phyloP scores from a whole-genome alignment of 2,329 filamentous ascomycete species.

The Colletotrichum lupini region DNA sequence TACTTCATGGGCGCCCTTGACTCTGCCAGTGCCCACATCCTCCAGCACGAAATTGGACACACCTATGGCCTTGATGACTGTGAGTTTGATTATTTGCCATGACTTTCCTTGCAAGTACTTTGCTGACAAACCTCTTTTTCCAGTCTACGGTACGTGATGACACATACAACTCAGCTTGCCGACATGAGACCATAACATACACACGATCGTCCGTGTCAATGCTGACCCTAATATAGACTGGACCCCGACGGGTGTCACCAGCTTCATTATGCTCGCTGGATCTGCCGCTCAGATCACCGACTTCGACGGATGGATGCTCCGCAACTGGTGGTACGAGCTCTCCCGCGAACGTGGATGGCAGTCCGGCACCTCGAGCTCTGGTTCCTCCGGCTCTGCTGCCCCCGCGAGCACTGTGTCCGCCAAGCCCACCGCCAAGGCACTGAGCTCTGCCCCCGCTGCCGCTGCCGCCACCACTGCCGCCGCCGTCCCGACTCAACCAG shows the following conservation, averaged over 20 bases:
- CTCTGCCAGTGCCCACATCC: conserved; percentile 53
- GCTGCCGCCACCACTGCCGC: neutral
- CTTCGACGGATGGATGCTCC: conserved; percentile 61
- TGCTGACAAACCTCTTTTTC: neutral
- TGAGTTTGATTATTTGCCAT: neutral
- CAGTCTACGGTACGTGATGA: conserved; percentile 23
- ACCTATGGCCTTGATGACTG: conserved; percentile 56
- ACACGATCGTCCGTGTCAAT: neutral
- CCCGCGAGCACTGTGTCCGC: neutral
- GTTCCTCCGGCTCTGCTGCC: conserved; percentile 5
- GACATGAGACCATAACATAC: neutral
- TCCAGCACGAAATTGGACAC: conserved; percentile 59
- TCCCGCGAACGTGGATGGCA: conserved; percentile 45
- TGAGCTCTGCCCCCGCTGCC: neutral
- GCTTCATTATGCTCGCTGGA: conserved; percentile 59
- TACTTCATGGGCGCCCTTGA: conserved; percentile 53
- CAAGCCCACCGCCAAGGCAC: neutral
- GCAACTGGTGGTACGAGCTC: conserved; percentile 57
- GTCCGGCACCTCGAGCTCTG: conserved; percentile 2
- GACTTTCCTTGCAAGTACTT: neutral
- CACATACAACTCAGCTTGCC: too few species aligned
- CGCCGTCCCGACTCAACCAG: conserved; percentile 3
- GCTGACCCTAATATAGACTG: conserved; percentile 44
- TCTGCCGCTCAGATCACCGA: conserved; percentile 54
- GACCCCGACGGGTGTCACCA: conserved; percentile 52